A percentile compares a stretch with the other conserved stretches of the same genome.
phyloP scores from a whole-genome alignment of 371 early-diverging fungal genomes.

The Sporodiniella umbellata region DNA sequence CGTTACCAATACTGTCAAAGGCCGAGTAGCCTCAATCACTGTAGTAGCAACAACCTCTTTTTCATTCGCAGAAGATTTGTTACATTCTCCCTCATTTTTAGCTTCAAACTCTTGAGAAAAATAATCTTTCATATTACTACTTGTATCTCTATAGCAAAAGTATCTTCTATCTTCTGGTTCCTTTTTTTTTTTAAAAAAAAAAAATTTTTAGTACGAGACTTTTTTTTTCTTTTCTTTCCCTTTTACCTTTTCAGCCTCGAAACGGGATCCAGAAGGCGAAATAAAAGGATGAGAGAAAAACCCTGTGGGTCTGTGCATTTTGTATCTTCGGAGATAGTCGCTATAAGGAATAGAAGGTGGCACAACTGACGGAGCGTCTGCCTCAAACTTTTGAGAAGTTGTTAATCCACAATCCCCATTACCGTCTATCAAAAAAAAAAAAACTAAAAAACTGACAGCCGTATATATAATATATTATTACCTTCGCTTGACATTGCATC shows the following conservation, averaged over 20 bases:
- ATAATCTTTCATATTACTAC: slow-evolving; percentile 2
- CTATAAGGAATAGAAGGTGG: slow-evolving; percentile 72
- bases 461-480: neutral
- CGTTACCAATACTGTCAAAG: slow-evolving; percentile 61
- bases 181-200: too few relatives aligned
- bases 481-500: slow-evolving; percentile 2
- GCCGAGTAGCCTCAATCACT: slow-evolving; percentile 57
- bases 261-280: slow-evolving; percentile 46
- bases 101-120: slow-evolving; percentile 1
- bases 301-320: slow-evolving; percentile 33
- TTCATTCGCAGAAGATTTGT: slow-evolving; percentile 2
- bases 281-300: slow-evolving; percentile 50
- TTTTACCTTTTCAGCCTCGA: slow-evolving; percentile 35
- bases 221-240: neutral
- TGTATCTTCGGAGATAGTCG: slow-evolving; percentile 58
- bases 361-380: slow-evolving; percentile 18
- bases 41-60: slow-evolving; percentile 49
- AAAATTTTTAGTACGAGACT: too few relatives aligned
- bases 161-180: neutral
- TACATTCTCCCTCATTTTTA: slow-evolving; percentile 7
- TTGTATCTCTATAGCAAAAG: neutral
- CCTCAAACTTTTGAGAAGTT: neutral
- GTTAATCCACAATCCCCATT: neutral
- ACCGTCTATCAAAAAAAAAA: neutral
- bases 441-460: neutral